A percentile compares a stretch with the other conserved stretches of the same genome.
phyloP scores from a whole-genome alignment of 495 filamentous ascomycete species.

The Xylaria intraflava region DNA sequence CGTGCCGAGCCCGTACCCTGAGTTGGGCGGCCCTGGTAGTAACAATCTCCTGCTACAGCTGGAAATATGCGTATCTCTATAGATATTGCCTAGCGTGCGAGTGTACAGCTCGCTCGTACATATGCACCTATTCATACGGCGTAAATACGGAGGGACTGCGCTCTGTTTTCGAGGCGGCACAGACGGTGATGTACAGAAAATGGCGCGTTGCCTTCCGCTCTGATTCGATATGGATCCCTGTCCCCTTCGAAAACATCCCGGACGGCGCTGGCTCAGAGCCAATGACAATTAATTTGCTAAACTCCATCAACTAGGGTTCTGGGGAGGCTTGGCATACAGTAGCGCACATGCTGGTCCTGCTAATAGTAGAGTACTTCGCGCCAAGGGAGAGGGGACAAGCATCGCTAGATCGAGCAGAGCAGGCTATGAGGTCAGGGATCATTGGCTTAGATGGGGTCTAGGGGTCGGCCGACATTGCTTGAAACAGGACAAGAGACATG shows the following conservation, averaged over 20 bases:
- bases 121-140: neutral
- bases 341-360: constrained; percentile 9
- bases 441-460: constrained; percentile 31
- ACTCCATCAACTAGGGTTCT: constrained; percentile 4
- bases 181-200: constrained; percentile 33
- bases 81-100: too few species aligned
- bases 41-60: neutral
- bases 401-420: constrained; percentile 29
- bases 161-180: constrained; percentile 22
- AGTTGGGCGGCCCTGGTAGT: constrained; percentile 6
- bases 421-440: constrained; percentile 32
- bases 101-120: too few species aligned
- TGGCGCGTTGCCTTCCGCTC: constrained; percentile 27
- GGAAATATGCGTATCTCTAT: neutral
- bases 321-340: constrained; percentile 11
- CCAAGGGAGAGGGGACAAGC: constrained; percentile 10
- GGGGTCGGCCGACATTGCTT: constrained; percentile 32
- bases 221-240: constrained; percentile 21
- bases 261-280: neutral
- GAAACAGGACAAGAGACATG: constrained; percentile 30
- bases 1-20: neutral
- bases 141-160: constrained; percentile 19
- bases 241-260: neutral
- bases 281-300: constrained; percentile 8
- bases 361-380: constrained; percentile 1